These are phyloP conservation scores for Dryas alaskensis DNA, from an alignment of 306 rosid species.

Conservation along the genomic window DNA sequence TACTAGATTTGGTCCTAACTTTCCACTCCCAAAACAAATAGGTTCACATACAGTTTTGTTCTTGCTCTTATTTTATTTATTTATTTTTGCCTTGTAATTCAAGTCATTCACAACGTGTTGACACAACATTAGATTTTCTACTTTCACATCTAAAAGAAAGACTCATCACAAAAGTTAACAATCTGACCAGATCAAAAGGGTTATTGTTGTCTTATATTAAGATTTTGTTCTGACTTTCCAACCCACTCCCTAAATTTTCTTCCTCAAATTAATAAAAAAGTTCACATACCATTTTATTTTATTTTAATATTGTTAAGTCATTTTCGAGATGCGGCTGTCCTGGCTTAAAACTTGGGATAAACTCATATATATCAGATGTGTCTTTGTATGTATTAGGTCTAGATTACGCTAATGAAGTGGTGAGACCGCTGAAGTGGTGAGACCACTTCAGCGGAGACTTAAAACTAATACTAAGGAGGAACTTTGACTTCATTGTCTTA, in stretches of 20 bases:
- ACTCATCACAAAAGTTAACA: neutral
- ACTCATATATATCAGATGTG: too few relatives aligned
- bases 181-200: neutral
- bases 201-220: neutral
- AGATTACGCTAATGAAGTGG: too few relatives aligned
- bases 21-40: too few relatives aligned
- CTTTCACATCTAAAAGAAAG: neutral
- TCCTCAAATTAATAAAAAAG: neutral
- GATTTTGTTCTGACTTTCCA: neutral
- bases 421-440: too few relatives aligned
- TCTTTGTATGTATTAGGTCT: too few relatives aligned
- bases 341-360: too few relatives aligned
- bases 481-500: too few relatives aligned
- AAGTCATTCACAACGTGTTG: neutral
- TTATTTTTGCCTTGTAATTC: too few relatives aligned
- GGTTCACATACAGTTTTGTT: too few relatives aligned
- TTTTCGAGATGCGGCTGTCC: neutral
- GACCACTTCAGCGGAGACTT: neutral
- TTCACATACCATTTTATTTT: neutral
- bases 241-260: neutral
- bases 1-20: too few relatives aligned
- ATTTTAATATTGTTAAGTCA: neutral
- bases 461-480: neutral
- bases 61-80: too few relatives aligned
- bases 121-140: neutral